Percentiles rank a stretch among this genome's conserved stretches.
Evolutionary conservation across 371 early-diverging fungal genomes (phyloP).

Genomic region (Globomyces sp.): DNA sequence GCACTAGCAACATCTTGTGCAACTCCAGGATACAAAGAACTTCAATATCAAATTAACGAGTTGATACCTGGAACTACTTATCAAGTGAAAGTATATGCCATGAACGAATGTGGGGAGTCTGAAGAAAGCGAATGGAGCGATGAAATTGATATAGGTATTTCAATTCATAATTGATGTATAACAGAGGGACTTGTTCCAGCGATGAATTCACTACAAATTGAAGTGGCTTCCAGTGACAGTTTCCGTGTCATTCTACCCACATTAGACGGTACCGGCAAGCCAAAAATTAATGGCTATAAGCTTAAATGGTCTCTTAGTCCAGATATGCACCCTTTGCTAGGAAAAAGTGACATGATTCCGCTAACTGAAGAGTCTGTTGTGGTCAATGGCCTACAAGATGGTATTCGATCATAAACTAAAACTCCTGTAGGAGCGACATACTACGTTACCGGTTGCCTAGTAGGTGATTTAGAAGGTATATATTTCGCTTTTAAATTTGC

Average conservation of each 20-base stretch:
- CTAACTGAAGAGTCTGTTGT: not conserved
- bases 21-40: not conserved
- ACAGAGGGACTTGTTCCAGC: conserved; percentile 32
- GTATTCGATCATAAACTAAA: conserved; percentile 1
- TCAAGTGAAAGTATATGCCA: conserved; percentile 28
- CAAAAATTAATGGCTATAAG: conserved; percentile 12
- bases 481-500: no score
- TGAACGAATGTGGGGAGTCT: conserved; percentile 31
- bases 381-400: conserved; percentile 13
- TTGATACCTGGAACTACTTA: conserved; percentile 29
- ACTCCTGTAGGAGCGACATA: conserved; percentile 17
- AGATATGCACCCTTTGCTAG: conserved; percentile 14
- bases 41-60: conserved; percentile 26
- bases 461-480: conserved; percentile 22
- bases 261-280: not conserved
- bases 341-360: conserved; percentile 3
- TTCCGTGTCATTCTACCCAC: conserved; percentile 16
- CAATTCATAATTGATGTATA: not conserved
- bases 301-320: conserved; percentile 9
- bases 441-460: conserved; percentile 23
- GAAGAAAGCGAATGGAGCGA: conserved; percentile 36
- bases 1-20: not conserved
- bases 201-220: conserved; percentile 18
- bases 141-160: conserved; percentile 30
- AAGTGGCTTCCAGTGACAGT: conserved; percentile 20